A percentile compares a stretch with the other conserved stretches of the same genome.
Conservation (phyloP, 1,284 basidiomycete species). For the Naganishia sp. region DNA sequence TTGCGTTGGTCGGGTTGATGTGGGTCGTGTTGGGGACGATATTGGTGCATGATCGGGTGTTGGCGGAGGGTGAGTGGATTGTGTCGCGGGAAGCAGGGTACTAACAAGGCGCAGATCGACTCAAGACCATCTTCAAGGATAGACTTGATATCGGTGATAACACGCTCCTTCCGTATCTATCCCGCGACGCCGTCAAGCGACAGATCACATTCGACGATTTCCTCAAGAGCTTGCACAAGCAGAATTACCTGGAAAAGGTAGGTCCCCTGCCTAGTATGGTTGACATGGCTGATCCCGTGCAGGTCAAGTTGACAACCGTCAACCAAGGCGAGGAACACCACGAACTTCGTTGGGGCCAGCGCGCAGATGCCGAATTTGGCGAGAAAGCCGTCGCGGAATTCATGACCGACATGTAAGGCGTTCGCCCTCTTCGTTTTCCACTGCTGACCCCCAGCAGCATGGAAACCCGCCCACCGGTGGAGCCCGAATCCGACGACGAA, state of each 20-base stretch:
- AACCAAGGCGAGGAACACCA: slow-evolving; percentile 28
- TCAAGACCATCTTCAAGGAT: slow-evolving; percentile 21
- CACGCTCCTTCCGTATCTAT: slow-evolving; percentile 20
- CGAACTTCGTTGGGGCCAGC: slow-evolving; percentile 50
- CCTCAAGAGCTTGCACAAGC: slow-evolving; percentile 45
- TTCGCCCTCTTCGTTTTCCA: not conserved
- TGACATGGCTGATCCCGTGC: not conserved
- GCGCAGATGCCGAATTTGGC: slow-evolving; percentile 50
- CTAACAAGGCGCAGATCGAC: not conserved
- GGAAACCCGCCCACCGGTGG: slow-evolving; percentile 1
- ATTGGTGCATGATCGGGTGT: slow-evolving; percentile 42
- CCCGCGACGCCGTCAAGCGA: slow-evolving; percentile 36
- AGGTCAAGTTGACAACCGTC: slow-evolving; percentile 23
- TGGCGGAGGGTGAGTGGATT: slow-evolving; percentile 44
- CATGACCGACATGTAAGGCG: slow-evolving; percentile 47
- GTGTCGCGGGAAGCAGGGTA: slow-evolving; percentile 32
- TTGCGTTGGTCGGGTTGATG: slow-evolving; percentile 48
- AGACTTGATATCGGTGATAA: slow-evolving; percentile 17
- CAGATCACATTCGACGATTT: slow-evolving; percentile 47
- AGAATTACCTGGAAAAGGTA: slow-evolving; percentile 51
- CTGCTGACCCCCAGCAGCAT: not conserved
- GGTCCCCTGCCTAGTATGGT: not conserved
- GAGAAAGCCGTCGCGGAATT: slow-evolving; percentile 48
- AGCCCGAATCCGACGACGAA: slow-evolving; percentile 27
- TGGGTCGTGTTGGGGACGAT: slow-evolving; percentile 51